Conservation (phyloP, 2,329 filamentous ascomycete genomes). For the Fusarium hainanense region DNA sequence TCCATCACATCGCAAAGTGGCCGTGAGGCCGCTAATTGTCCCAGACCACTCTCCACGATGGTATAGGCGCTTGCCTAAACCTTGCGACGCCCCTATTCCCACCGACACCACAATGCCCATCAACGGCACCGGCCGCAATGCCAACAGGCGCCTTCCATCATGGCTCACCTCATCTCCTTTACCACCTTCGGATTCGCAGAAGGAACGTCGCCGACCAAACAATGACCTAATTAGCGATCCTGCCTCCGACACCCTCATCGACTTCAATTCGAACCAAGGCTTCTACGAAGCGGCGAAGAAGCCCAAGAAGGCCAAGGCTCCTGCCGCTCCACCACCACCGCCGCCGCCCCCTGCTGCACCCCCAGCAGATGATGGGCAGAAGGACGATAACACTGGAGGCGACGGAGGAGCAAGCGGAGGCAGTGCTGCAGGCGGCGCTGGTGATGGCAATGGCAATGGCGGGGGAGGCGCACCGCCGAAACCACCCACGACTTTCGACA, state of each 20-base stretch:
- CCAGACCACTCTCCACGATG: constrained; percentile 51
- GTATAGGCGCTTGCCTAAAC: constrained; percentile 47
- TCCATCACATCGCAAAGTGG: constrained; percentile 31
- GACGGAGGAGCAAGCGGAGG: constrained; percentile 46
- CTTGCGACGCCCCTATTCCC: constrained; percentile 38
- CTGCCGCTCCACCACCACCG: constrained; percentile 43
- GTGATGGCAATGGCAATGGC: constrained; percentile 47
- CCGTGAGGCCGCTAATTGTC: constrained; percentile 37
- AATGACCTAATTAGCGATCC: constrained; percentile 60
- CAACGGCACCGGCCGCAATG: constrained; percentile 48
- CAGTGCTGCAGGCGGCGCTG: constrained; percentile 49
- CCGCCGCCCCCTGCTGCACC: constrained; percentile 34
- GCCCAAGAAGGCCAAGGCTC: constrained; percentile 59
- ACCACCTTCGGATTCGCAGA: constrained; percentile 37
- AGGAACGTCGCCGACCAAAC: constrained; percentile 38
- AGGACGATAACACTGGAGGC: constrained; percentile 48
- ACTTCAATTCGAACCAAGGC: constrained; percentile 66
- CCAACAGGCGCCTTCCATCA: constrained; percentile 41
- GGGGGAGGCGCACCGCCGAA: constrained; percentile 56
- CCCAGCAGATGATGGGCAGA: constrained; percentile 41
- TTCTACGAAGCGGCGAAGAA: constrained; percentile 66
- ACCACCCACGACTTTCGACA: constrained; percentile 54
- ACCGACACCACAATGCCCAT: constrained; percentile 46
- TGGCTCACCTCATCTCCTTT: constrained; percentile 38
- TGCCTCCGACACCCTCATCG: constrained; percentile 60